Percentiles rank a stretch among this genome's conserved stretches.
These are phyloP conservation scores for Penicillium verrucosum DNA, from an alignment of 2,329 filamentous ascomycete genomes.

Conservation along the genomic window DNA sequence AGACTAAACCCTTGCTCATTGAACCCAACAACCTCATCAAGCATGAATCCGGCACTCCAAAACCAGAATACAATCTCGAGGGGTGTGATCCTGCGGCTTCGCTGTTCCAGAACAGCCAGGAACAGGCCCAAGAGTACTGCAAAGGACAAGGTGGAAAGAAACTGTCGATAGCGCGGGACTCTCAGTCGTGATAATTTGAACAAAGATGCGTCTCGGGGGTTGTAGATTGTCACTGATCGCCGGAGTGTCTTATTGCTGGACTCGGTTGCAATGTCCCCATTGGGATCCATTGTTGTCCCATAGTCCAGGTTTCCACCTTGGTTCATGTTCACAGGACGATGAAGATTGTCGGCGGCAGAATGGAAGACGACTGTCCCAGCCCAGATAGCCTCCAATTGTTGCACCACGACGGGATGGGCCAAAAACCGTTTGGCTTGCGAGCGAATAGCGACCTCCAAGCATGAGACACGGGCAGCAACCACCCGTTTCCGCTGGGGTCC, in stretches of 20 bases:
- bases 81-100: conserved; percentile 75
- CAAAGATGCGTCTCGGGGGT: conserved; percentile 82
- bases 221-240: conserved; percentile 80
- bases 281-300: conserved; percentile 25
- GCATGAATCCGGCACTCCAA: conserved; percentile 95
- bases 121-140: conserved; percentile 82
- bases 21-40: conserved; percentile 93
- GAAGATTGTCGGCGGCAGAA: conserved; percentile 78
- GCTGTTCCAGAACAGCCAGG: conserved; percentile 71
- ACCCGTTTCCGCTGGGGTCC: conserved; percentile 46
- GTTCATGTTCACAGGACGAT: conserved; percentile 55
- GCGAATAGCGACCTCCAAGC: conserved; percentile 87
- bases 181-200: conserved; percentile 88
- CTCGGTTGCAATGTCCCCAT: conserved; percentile 19
- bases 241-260: conserved; percentile 38
- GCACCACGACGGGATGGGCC: conserved; percentile 84
- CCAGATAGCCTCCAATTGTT: conserved; percentile 97
- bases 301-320: conserved; percentile 24
- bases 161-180: conserved; percentile 86
- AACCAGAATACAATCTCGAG: conserved; percentile 94
- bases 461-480: conserved; percentile 74
- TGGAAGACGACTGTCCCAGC: conserved; percentile 93
- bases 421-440: conserved; percentile 90
- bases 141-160: conserved; percentile 84
- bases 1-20: conserved; percentile 95